These are phyloP conservation scores for Cytospora piceicola DNA, from an alignment of 2,329 filamentous ascomycete genomes.

Conservation along the genomic window DNA sequence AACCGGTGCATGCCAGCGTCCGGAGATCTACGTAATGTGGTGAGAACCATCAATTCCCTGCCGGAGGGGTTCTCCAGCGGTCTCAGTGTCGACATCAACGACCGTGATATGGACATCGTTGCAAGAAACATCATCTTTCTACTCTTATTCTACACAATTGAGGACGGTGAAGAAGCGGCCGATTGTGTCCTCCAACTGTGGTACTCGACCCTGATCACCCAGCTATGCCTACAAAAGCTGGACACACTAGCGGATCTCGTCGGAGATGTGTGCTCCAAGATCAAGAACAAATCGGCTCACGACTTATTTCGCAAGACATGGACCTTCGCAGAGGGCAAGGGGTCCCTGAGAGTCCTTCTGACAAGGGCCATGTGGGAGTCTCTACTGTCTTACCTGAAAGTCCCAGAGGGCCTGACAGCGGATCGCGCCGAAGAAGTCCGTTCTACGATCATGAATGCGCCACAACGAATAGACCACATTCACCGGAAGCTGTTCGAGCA, in stretches of 20 bases:
- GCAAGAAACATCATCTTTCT: slow-evolving; percentile 12
- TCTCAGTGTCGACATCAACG: neutral
- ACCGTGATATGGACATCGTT: slow-evolving; percentile 6
- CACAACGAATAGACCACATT: neutral
- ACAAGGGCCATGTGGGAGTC: neutral
- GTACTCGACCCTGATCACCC: slow-evolving; percentile 7
- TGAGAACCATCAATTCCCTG: slow-evolving; percentile 1
- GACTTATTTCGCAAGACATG: neutral
- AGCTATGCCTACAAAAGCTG: neutral
- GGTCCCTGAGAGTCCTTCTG: neutral
- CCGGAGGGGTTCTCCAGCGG: neutral
- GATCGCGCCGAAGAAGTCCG: neutral
- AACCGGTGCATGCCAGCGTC: neutral
- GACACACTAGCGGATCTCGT: neutral
- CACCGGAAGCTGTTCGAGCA: neutral
- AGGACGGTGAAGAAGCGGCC: neutral
- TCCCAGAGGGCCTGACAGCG: neutral
- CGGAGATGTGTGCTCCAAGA: neutral
- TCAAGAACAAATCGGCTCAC: neutral
- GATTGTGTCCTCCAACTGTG: slow-evolving; percentile 8
- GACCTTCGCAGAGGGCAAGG: neutral
- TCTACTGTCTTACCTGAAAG: neutral
- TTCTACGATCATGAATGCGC: neutral
- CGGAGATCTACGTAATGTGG: slow-evolving; percentile 9
- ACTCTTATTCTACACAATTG: neutral